Evolutionary conservation across 768 basidiomycete genomes (phyloP).

Genomic region (Pleurotus salmoneostramineus): DNA sequence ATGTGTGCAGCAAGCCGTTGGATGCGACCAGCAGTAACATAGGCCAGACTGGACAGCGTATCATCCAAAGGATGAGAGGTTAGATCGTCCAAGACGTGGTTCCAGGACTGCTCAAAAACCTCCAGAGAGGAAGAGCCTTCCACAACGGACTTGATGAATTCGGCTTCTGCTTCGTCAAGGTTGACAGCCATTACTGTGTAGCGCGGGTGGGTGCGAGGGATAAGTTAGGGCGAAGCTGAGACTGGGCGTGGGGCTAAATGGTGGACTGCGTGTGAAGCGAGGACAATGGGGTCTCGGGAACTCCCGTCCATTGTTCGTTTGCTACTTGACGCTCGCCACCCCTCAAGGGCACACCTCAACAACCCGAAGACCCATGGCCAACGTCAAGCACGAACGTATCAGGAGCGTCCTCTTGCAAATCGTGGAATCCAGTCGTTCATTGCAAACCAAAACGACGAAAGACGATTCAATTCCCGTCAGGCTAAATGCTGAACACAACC

Average conservation of each 20-base stretch:
- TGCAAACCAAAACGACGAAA: neutral
- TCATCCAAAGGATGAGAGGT: slow-evolving; percentile 3
- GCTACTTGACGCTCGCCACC: too few species aligned
- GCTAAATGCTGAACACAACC: neutral
- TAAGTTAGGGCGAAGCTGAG: neutral
- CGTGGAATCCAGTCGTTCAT: neutral
- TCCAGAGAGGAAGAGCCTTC: slow-evolving; percentile 7
- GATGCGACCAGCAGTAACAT: slow-evolving; percentile 13
- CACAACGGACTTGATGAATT: slow-evolving; percentile 6
- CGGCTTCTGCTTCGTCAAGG: slow-evolving; percentile 7
- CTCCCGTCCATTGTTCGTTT: too few species aligned
- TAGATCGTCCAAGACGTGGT: slow-evolving; percentile 4
- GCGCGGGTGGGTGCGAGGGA: too few species aligned
- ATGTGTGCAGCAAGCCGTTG: slow-evolving; percentile 9
- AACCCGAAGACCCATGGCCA: too few species aligned
- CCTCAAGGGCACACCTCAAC: too few species aligned
- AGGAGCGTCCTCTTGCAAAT: neutral
- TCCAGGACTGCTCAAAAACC: slow-evolving; percentile 12
- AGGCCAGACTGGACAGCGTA: slow-evolving; percentile 9
- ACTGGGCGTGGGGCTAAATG: too few species aligned
- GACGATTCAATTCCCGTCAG: too few species aligned
- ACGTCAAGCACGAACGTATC: too few species aligned
- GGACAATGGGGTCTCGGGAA: too few species aligned
- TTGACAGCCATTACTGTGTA: neutral
- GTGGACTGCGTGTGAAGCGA: too few species aligned